Base-by-base conservation (phyloP, 306 rosid genomes). In the Begonia fuchsioides region DNA sequence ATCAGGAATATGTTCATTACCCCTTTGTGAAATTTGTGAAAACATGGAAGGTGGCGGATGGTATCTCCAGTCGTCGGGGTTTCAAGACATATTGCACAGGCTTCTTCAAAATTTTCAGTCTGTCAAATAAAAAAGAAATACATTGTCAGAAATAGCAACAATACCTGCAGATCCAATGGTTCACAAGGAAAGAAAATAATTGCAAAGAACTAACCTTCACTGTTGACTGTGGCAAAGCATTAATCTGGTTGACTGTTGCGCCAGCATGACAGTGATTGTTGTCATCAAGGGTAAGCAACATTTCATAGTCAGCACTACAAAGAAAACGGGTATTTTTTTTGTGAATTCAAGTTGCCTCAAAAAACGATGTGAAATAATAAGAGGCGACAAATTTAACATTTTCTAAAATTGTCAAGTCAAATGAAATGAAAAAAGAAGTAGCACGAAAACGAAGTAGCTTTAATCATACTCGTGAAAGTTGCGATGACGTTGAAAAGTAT, bases 21-120 rank as follows among this genome's bases (percentile, higher is more conserved):
- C 43, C 79, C 98, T 85, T 77, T 90, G 77, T 90, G 98, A 79
- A 79, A 90, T 72, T 80, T 90, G 82, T 90, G 98, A 57, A 90
- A 71, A 69, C 98, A 90, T 39, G 95, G 98, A 59, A 90, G 98
- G 63, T 84, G 95, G 39, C 98, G 95, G 60, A 90, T 73, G 54
- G 56, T 64, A 13, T 85, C 95, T 44, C 95, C 95, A 32, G 45
- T 60, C 12, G 18, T 69, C 15, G 98, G 98, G 54, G 66, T 75
- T 55, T 85, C 98, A 15, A 90, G 86, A 59, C 98, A 90, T 47
- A 90, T 48, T 43, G 87, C 92, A 60, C 98, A 90, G 15, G 78
- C 64, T 69, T 90, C 98, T 53, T 76, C 51, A 47, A 62, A 55
- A 59, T 66, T 68, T 40, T 84, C 83, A 44, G 70, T 79, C 98